Percentiles rank a stretch among this genome's conserved stretches.
Evolutionary conservation across 2,329 filamentous ascomycete species (phyloP).

Genomic region (Sporothrix brasiliensis): DNA sequence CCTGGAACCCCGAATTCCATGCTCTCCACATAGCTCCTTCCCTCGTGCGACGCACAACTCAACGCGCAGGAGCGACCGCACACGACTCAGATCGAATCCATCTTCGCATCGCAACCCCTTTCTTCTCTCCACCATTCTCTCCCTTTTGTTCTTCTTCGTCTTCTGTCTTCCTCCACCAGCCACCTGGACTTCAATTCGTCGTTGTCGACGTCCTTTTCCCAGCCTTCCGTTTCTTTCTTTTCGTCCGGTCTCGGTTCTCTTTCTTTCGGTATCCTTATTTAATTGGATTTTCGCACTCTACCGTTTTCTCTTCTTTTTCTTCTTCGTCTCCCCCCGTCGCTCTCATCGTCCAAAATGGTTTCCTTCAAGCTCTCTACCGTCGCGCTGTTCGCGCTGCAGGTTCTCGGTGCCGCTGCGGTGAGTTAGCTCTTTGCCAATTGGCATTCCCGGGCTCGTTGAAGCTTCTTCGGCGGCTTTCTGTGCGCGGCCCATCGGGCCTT

Average conservation of each 20-base stretch:
- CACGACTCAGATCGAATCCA: conserved; percentile 23
- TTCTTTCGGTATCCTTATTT: conserved; percentile 1
- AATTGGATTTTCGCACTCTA: conserved; percentile 24
- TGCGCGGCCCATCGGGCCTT: conserved; percentile 1
- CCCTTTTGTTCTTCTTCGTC: conserved; percentile 33
- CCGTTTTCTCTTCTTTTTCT: conserved; percentile 20
- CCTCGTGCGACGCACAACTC: conserved; percentile 16
- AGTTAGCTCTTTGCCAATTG: conserved; percentile 42
- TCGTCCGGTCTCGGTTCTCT: conserved; percentile 8
- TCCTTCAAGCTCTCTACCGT: conserved; percentile 72
- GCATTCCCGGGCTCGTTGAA: neutral
- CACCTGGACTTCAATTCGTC: conserved; percentile 4
- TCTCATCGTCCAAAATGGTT: conserved; percentile 61
- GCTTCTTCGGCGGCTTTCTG: neutral
- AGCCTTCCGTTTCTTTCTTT: conserved; percentile 34
- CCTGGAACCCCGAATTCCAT: neutral
- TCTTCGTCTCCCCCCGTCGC: conserved; percentile 31
- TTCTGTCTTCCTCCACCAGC: conserved; percentile 20
- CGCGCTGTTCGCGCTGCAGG: conserved; percentile 70
- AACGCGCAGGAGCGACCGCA: neutral
- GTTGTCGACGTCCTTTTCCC: neutral
- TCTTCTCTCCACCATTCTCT: conserved; percentile 14
- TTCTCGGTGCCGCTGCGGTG: conserved; percentile 66
- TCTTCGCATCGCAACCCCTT: conserved; percentile 27
- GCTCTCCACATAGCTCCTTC: conserved; percentile 17